phyloP scores from a whole-genome alignment of 257 asterid genomes.

The Thymus quinquecostatus region DNA sequence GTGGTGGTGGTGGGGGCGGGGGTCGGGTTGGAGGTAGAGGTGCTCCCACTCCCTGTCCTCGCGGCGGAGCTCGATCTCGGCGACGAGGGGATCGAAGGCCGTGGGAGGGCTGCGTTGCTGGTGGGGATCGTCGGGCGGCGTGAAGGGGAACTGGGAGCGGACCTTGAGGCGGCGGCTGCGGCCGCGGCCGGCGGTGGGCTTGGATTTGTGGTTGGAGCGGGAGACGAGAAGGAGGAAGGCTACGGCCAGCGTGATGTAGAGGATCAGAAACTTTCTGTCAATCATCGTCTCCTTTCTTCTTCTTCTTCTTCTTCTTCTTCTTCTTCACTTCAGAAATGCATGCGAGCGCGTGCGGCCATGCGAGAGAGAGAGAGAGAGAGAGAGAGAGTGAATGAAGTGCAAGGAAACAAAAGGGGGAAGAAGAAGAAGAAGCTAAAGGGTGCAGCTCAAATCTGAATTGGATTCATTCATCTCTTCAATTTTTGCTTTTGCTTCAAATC shows the following conservation, averaged over 20 bases:
- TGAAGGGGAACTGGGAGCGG: conserved; percentile 29
- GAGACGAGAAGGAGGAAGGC: conserved; percentile 32
- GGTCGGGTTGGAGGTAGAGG: conserved; percentile 41
- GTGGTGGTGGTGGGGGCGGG: conserved; percentile 15
- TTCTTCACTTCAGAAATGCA: conserved; percentile 14
- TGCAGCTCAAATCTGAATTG: too few relatives aligned
- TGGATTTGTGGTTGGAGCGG: conserved; percentile 30
- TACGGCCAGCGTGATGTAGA: conserved; percentile 31
- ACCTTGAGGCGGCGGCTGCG: conserved; percentile 36
- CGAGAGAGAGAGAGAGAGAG: neutral
- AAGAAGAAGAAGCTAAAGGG: too few relatives aligned
- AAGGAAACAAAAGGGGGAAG: neutral
- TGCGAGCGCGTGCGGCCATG: neutral
- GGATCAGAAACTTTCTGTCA: conserved; percentile 21
- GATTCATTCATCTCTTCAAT: too few relatives aligned
- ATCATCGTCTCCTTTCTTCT: neutral
- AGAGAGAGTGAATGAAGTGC: neutral
- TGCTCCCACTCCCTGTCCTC: conserved; percentile 81
- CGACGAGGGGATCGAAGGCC: conserved; percentile 76
- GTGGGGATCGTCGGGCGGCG: conserved; percentile 24
- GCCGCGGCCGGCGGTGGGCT: conserved; percentile 14
- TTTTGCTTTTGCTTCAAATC: too few relatives aligned
- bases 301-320: neutral
- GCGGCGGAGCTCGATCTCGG: conserved; percentile 73
- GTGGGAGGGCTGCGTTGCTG: conserved; percentile 33